These are phyloP conservation scores for Suhomyces maxii DNA, from an alignment of 1,139 yeast genomes.

Conservation along the genomic window DNA sequence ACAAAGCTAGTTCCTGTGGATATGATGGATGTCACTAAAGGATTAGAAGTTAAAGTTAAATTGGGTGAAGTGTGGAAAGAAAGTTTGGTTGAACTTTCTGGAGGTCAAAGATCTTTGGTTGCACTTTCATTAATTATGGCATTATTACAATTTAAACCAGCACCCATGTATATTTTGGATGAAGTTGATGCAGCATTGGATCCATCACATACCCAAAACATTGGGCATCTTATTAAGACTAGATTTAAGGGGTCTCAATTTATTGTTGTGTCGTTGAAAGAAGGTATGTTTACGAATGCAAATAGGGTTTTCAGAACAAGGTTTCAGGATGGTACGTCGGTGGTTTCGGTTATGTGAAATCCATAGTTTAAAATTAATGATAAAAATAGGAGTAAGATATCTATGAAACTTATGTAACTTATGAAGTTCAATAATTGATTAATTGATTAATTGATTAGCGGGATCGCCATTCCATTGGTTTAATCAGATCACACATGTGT, in stretches of 20 bases:
- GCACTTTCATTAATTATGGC: conserved; percentile 92
- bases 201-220: conserved; percentile 94
- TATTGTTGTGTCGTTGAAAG: conserved; percentile 93
- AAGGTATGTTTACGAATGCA: conserved; percentile 98
- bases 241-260: conserved; percentile 94
- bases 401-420: no score
- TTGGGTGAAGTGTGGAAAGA: conserved; percentile 96
- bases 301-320: conserved; percentile 90
- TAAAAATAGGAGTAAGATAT: background rate
- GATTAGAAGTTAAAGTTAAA: conserved; percentile 87
- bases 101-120: conserved; percentile 94
- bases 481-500: no score
- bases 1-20: conserved; percentile 87
- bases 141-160: conserved; percentile 89
- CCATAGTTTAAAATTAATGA: no score
- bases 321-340: conserved; percentile 95
- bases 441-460: no score
- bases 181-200: conserved; percentile 99
- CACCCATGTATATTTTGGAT: conserved; percentile 96
- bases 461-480: no score
- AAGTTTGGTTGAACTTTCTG: conserved; percentile 90
- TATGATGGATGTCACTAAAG: conserved; percentile 80
- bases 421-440: no score
- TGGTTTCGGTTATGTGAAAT: conserved; percentile 61
- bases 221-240: conserved; percentile 93